Evolutionary conservation across 2,329 filamentous ascomycete genomes (phyloP), one percentile per base, ranked within the genome.

Genomic region (Pseudogymnoascus sp.): DNA sequence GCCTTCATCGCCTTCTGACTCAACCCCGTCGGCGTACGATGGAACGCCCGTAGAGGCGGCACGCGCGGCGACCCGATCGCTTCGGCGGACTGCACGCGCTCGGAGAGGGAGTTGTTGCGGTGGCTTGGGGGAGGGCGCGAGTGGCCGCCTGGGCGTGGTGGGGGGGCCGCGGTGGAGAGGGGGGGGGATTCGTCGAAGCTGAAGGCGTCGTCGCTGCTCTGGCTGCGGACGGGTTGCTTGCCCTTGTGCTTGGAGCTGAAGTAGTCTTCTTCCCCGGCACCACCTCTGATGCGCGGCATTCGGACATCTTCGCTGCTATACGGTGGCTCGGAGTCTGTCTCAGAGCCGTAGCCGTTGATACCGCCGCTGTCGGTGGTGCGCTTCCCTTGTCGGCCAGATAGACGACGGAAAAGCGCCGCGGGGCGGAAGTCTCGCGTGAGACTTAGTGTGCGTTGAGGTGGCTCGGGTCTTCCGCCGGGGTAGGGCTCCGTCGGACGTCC

Each of bases 21-120:
- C 42, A 91, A 75, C 12, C 85, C 86, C 0, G 89, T 92, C 1
- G 89, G 87, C 4, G 86, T 86, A 45, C 89, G 86, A 68, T 86
- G 84, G 74, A 91, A 89, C 0, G 66, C 63, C 8, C 57, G 60
- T 23, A 66, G 64, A 7, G 42, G 34, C 12, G 69, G 59, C 2
- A 66, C 68, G 31, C 64, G 4, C n/a, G 26, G 47, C 4, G 26
- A 57, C n/a, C 26, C 1, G 29, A 57, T 57, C 47, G 47, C 47
- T 29, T 57, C 47, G 3, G 47, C 47, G 4, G 47, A 54, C 8
- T 54, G 26, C n/a, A 54, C 47, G 5, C 26, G 47, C 8, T 31
- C 26, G 8, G 47, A 34, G 1, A 57, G 11, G 47, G 16, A 57
- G 4, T 57, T 31, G 2, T 57, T 57, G 4, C 26, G 47, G 26